These are phyloP conservation scores for Penicillium sp. DNA, from an alignment of 2,329 filamentous ascomycete species.

Conservation along the genomic window DNA sequence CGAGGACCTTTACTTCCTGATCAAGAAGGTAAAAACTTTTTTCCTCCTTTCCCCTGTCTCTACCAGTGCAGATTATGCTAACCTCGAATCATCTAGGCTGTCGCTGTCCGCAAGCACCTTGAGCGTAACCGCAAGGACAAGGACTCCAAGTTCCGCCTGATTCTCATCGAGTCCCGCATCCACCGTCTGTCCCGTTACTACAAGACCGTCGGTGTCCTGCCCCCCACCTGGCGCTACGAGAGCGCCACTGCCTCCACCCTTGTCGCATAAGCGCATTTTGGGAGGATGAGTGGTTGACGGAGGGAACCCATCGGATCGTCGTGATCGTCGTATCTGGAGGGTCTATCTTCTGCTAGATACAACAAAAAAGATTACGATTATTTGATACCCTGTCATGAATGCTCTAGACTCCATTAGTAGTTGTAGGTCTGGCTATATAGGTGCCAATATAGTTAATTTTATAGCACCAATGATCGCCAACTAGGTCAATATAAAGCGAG, in stretches of 20 bases:
- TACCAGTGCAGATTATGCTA: slow-evolving; percentile 1
- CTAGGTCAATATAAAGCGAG: background rate
- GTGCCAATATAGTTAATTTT: background rate
- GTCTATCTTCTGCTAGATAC: slow-evolving; percentile 10
- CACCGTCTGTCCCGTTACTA: slow-evolving; percentile 99
- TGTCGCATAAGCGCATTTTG: slow-evolving; percentile 67
- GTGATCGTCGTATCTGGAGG: slow-evolving; percentile 11
- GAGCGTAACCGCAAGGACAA: slow-evolving; percentile 99
- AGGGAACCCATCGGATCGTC: slow-evolving; percentile 12
- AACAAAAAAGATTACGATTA: slow-evolving; percentile 15
- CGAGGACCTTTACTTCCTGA: slow-evolving; percentile 99
- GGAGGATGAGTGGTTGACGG: slow-evolving; percentile 20
- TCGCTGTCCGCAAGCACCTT: slow-evolving; percentile 99
- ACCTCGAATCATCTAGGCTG: slow-evolving; percentile 59
- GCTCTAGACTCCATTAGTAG: background rate
- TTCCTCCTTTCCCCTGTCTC: background rate
- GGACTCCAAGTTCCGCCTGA: slow-evolving; percentile 99
- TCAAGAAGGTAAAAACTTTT: slow-evolving; percentile 81
- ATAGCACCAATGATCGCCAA: background rate
- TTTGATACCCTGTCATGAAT: slow-evolving; percentile 11
- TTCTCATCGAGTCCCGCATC: slow-evolving; percentile 99
- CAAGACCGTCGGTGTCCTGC: slow-evolving; percentile 83
- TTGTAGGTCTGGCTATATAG: background rate
- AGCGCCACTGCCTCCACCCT: slow-evolving; percentile 91
- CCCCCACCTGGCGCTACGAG: slow-evolving; percentile 99